A percentile compares a stretch with the other conserved stretches of the same genome.
These are phyloP conservation scores for Suillus bovinus DNA, from an alignment of 768 basidiomycete genomes.

Conservation along the genomic window DNA sequence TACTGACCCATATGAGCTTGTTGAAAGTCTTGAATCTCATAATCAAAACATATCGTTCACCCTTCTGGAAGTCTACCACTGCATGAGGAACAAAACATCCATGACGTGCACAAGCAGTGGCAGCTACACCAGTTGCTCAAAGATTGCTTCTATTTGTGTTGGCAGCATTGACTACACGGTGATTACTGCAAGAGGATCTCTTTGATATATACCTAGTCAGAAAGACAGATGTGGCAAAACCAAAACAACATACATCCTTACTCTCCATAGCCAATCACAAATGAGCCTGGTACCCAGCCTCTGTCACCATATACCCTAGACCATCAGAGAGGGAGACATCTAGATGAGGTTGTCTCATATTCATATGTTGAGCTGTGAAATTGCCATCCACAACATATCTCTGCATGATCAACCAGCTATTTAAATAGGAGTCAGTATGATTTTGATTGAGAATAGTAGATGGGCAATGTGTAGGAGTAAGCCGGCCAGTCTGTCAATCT, in stretches of 20 bases:
- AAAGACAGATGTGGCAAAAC: too few species aligned
- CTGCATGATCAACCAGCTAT: background rate
- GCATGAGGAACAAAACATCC: conserved; percentile 27
- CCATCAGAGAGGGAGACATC: conserved; percentile 32
- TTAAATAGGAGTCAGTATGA: too few species aligned
- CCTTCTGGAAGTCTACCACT: conserved; percentile 23
- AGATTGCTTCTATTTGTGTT: conserved; percentile 16
- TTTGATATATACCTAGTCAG: conserved; percentile 4
- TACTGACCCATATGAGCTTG: conserved; percentile 1
- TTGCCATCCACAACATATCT: conserved; percentile 14
- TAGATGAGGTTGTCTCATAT: conserved; percentile 21
- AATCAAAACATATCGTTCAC: conserved; percentile 20
- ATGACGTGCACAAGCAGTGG: conserved; percentile 30
- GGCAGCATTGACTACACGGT: conserved; percentile 20
- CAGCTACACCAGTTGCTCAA: conserved; percentile 28
- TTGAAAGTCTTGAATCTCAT: too few species aligned
- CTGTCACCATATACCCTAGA: conserved; percentile 26
- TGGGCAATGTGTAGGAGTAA: too few species aligned
- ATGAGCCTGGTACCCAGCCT: conserved; percentile 22
- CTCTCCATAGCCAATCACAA: conserved; percentile 9
- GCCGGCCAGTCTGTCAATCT: too few species aligned
- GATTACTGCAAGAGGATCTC: conserved; percentile 14
- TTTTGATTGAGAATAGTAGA: too few species aligned
- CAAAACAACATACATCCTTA: conserved; percentile 10
- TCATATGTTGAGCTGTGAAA: conserved; percentile 16